Base-by-base conservation (phyloP, 1,284 basidiomycete genomes). In the Blastosporella zonata region DNA sequence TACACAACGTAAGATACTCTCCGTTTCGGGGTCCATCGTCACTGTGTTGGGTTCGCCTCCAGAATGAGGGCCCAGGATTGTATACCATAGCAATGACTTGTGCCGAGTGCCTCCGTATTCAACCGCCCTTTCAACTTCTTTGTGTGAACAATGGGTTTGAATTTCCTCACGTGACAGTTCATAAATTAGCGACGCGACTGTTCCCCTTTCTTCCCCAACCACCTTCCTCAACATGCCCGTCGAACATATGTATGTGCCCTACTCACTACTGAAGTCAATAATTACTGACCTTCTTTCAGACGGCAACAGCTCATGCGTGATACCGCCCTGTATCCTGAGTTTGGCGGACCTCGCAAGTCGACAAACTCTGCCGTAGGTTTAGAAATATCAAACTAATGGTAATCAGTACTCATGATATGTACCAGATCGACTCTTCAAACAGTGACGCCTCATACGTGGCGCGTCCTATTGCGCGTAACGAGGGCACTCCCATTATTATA, bases 191-290 rank as follows among this genome's bases (percentile, higher is more conserved):
- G 29, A 44, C 47, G 40, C 47, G 35, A 43, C 47, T 29, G 12
- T 29, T 31, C 23, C n/a, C n/a, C 22, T 23, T 46, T 31, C 23
- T 38, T 39, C 35, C 27, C 23, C 23, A 25, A 41, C 43, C 40
- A 43, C 6, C 9, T 35, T 27, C 28, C 23, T 43, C 8, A 20
- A 44, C 39, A 66, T 64, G 62, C 60, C 65, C 13, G 41, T 66
- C 31, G 67, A 68, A 56, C 53, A 64, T n/a, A 53, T 68, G 67
- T 67, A 52, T 37, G 59, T 29, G 20, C 20, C n/a, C n/a, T 15
- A 25, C 29, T 21, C 13, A n/a, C n/a, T 20, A 33, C 8, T 35
- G 2, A 18, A 27, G 39, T 0, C 50, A 20, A 40, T 13, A 65
- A 4, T 15, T 34, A 13, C 33, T 34, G 13, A 34, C 6, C 2